Base-by-base conservation (phyloP, 768 basidiomycete genomes). In the Amanita fuliginea region DNA sequence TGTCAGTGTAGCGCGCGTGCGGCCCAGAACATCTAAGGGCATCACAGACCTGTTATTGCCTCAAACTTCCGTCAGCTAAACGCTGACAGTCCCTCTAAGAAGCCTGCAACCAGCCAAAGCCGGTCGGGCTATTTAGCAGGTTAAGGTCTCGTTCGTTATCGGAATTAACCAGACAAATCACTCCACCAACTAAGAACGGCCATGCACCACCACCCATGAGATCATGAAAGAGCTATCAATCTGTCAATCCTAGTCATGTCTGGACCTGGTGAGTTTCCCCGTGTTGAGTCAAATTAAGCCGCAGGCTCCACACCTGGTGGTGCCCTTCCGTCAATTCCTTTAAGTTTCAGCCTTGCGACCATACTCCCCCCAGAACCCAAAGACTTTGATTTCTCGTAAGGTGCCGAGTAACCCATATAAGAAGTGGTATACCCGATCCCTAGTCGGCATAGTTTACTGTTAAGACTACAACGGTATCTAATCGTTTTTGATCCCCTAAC, bases 21-120 rank as follows among this genome's bases (percentile, higher is more conserved):
- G 77, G 80, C 81, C 82, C 81, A 83, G 81, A 82, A 83, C 81
- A 84, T 83, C 83, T 84, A 82, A 83, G 81, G 80, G 81, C 81
- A 83, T 84, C 82, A 83, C 80, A 84, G 81, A 83, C 83, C 83
- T 84, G 83, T 83, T 83, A 83, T 84, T 83, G 82, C 82, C 81
- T 83, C 80, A 80, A 83, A 85, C 82, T 81, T 83, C 80, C 78
- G 73, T 79, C 76, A 73, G 74, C 79, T 83, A 83, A 73, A 81
- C 73, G 75, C 76, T 73, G 74, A 82, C 74, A 83, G 82, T 82
- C 81, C 81, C 79, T 84, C 80, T 84, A 84, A 85, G 81, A 86
- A 84, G 81, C 75, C 77, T 59, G 69, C 73, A 75, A 76, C 79
- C 79, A 80, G 76, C 81, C 56, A 73, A 77, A 78, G 80, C 74